Evolutionary conservation across 768 basidiomycete genomes (phyloP), one percentile per base, ranked within the genome.

Genomic region (Phallus indusiatus): DNA sequence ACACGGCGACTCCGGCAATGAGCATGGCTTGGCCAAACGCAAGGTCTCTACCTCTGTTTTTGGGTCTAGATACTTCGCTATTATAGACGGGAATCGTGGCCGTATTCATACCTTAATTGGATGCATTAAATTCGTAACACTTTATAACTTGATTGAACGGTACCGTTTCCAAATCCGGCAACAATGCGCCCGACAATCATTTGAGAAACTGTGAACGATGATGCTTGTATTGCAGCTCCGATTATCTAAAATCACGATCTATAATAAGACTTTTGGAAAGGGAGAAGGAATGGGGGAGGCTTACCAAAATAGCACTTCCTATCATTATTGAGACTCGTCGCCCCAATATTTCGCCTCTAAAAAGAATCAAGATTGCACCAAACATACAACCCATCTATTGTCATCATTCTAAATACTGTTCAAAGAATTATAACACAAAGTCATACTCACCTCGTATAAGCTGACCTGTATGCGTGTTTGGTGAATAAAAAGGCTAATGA

Each of bases 21-120:
- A 58, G 56, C 47, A 58, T 58, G 17, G 56, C 5, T 35, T 58
- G 56, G 1, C 47, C 56, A 21, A 50, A n/a, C 11, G 56, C 56
- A 49, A 58, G 56, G 48, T 58, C 56, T 21, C 56, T 47, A 33
- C 56, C 56, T 1, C 56, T 21, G 24, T 58, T 21, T 49, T 49
- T 58, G 28, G 56, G 47, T 11, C 56, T 24, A 35, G 56, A 58
- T 12, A 58, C 47, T 51, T 58, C 56, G 28, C 56, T 58, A 49
- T 58, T 58, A 37, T 58, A 58, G n/a, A 58, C 56, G n/a, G 56
- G 56, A 14, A 58, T 58, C 14, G 56, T 58, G 5, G 56, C 56
- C 18, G 56, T 50, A 28, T 58, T 58, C 56, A 58, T 58, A 4
- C 56, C 56, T 58, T 46, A 20, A 48, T 28, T 28, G 28, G 16